A percentile compares a stretch with the other conserved stretches of the same genome.
These are phyloP conservation scores for Ambrosiella beaveri DNA, from an alignment of 2,329 filamentous ascomycete genomes.

Conservation along the genomic window DNA sequence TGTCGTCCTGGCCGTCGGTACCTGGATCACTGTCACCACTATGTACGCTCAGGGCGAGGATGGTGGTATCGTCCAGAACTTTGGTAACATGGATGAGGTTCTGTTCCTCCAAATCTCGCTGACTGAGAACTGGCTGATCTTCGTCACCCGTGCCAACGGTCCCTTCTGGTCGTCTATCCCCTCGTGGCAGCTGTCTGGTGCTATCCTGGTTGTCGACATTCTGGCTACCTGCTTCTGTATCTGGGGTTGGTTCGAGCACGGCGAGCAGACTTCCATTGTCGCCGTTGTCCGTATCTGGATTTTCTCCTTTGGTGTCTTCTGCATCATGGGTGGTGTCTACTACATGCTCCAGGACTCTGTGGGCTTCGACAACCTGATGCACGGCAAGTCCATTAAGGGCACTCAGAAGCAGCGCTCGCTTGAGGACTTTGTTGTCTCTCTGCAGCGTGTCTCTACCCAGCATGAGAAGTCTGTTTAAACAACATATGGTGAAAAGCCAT, in stretches of 20 bases:
- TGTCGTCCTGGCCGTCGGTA: slow-evolving; percentile 62
- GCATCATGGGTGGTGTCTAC: slow-evolving; percentile 54
- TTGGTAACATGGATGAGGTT: slow-evolving; percentile 63
- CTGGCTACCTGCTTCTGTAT: slow-evolving; percentile 72
- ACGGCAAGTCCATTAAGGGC: slow-evolving; percentile 70
- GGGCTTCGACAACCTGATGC: slow-evolving; percentile 84
- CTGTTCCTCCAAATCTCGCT: slow-evolving; percentile 81
- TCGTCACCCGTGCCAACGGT: slow-evolving; percentile 85
- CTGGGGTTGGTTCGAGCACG: slow-evolving; percentile 61
- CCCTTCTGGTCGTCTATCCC: slow-evolving; percentile 83
- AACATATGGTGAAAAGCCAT: neutral
- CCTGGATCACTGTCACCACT: slow-evolving; percentile 78
- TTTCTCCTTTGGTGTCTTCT: slow-evolving; percentile 81
- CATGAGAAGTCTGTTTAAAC: slow-evolving; percentile 71
- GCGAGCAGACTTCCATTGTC: slow-evolving; percentile 55
- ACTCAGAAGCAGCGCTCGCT: slow-evolving; percentile 68
- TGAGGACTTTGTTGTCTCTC: slow-evolving; percentile 80
- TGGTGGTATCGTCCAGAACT: slow-evolving; percentile 80
- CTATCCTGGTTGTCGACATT: slow-evolving; percentile 67
- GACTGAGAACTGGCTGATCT: slow-evolving; percentile 91
- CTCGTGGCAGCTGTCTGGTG: slow-evolving; percentile 66
- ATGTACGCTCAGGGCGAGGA: slow-evolving; percentile 50
- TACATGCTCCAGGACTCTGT: slow-evolving; percentile 67
- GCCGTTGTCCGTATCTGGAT: slow-evolving; percentile 80
- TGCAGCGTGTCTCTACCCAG: slow-evolving; percentile 80